Conservation (phyloP, 2,329 filamentous ascomycete species). For the Arthrobotrys entomopaga region DNA sequence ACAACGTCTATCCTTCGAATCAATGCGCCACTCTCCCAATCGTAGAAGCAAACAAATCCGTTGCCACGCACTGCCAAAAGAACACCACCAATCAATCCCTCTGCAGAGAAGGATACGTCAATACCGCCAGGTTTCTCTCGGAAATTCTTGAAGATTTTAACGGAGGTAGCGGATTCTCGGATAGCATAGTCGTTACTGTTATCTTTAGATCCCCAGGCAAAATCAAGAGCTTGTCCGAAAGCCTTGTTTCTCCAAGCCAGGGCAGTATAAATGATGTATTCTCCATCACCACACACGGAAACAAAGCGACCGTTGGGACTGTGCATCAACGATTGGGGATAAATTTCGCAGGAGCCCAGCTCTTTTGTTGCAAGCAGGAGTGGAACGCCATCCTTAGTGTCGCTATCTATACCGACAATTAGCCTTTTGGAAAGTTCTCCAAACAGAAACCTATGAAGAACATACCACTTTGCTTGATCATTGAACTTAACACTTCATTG, state of each 20-base stretch:
- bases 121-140: constrained; percentile 87
- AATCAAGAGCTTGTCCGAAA: constrained; percentile 93
- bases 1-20: constrained; percentile 85
- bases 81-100: constrained; percentile 87
- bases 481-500: constrained; percentile 91
- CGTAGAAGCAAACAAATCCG: constrained; percentile 93
- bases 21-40: constrained; percentile 89
- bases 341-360: constrained; percentile 93
- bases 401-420: constrained; percentile 69
- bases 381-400: constrained; percentile 86
- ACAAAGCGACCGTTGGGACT: constrained; percentile 95
- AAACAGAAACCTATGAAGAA: constrained; percentile 35
- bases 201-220: constrained; percentile 95
- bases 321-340: constrained; percentile 91
- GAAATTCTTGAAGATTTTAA: constrained; percentile 98
- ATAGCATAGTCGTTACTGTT: constrained; percentile 99
- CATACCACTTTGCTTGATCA: constrained; percentile 85
- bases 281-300: constrained; percentile 90
- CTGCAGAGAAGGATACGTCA: constrained; percentile 94
- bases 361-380: constrained; percentile 92
- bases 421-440: constrained; percentile 1
- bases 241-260: constrained; percentile 97
- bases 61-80: constrained; percentile 94
- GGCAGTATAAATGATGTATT: constrained; percentile 99
- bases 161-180: constrained; percentile 89